phyloP scores from a whole-genome alignment of 2,329 filamentous ascomycete species.

The Diplodia intermedia region DNA sequence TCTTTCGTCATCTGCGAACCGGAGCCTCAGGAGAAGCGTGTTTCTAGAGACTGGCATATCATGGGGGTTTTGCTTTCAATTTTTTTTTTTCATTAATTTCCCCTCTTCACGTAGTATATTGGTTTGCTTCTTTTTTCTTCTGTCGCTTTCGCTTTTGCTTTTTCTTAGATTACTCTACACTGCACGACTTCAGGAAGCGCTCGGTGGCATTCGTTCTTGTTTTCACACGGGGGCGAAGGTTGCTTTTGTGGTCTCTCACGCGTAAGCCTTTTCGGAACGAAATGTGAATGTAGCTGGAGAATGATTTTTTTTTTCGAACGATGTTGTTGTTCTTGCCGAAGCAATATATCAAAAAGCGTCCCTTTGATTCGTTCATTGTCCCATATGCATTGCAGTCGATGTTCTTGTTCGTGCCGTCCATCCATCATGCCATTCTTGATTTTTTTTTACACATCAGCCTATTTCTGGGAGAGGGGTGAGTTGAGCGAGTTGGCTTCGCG shows the following conservation, averaged over 20 bases:
- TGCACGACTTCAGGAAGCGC: conserved; percentile 2
- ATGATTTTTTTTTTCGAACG: background rate
- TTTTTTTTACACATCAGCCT: no score
- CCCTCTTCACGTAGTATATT: background rate
- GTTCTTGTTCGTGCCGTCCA: no score
- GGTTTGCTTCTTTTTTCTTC: background rate
- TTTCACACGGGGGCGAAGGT: background rate
- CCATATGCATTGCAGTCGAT: no score
- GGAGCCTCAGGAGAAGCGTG: background rate
- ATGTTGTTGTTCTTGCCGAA: background rate
- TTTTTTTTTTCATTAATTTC: background rate
- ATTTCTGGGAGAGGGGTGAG: no score
- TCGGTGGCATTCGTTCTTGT: conserved; percentile 4
- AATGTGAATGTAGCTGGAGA: background rate
- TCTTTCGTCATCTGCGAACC: background rate
- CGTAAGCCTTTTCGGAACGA: background rate
- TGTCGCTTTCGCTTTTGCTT: background rate
- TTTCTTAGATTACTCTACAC: background rate
- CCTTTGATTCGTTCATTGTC: background rate
- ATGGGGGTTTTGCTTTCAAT: background rate
- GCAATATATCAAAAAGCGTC: background rate
- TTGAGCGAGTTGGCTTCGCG: no score
- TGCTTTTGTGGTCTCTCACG: background rate
- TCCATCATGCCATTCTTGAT: no score
- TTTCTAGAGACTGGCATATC: background rate